Evolutionary conservation across 345 rosid genomes (phyloP), one percentile per base, ranked within the genome.

Genomic region (Arabis hirsuta): DNA sequence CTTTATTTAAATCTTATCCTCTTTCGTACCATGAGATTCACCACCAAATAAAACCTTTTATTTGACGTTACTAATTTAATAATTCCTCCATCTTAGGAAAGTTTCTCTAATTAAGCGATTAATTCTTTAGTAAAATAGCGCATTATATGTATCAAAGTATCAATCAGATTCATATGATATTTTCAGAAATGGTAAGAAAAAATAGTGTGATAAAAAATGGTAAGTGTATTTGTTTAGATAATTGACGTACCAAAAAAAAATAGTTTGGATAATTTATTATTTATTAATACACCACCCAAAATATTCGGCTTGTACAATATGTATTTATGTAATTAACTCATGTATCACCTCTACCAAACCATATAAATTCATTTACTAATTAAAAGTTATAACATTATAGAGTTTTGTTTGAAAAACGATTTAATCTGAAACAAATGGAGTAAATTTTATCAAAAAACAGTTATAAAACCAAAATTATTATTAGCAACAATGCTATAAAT

Each of bases 1-100:
- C 69, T 68, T 61, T 67, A 13, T 9, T 64, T 46, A 14, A 52
- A 68, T 38, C 79, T 75, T 68, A 54, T 75, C 74, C 59, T 44
- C 42, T 46, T 55, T 73, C 14, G 67, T 65, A 66, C 61, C 4
- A 67, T 42, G 20, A 12, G 73, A 60, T 74, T 74, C 73, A 34
- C 54, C 67, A 69, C 16, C 14, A 67, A 59, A 22, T 59, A 10
- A 52, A 67, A 1, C 7, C 12, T 22, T 51, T 53, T 24, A 9
- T 4, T 9, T 34, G 24, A 34, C 55, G 55, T 58, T 58, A 29
- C 24, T 27, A 48, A 27, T 13, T 14, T 7, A 9, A 57, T 60
- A 39, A 43, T 36, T 58, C 57, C 69, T 1, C 51, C 3, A 42
- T 43, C 29, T 52, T 43, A 50, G 68, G 61, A 51, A 57, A 32